These are phyloP conservation scores for Aspergillus hortae DNA, from an alignment of 2,329 filamentous ascomycete species.

Conservation along the genomic window DNA sequence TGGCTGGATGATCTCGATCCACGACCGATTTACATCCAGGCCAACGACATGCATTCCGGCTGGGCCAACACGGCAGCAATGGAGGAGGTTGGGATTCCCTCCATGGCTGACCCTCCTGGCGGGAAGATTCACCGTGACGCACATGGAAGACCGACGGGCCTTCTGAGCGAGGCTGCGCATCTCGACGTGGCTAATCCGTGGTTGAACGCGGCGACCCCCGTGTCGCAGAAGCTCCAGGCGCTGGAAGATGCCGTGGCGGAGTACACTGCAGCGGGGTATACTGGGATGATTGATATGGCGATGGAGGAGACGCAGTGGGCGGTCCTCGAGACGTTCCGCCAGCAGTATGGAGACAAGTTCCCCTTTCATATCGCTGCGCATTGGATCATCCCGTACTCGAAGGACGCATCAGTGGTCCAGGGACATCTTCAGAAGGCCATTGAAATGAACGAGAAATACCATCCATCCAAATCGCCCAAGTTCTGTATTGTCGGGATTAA, in stretches of 20 bases:
- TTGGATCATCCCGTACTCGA: conserved; percentile 46
- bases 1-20: conserved; percentile 49
- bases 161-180: conserved; percentile 47
- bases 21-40: conserved; percentile 48
- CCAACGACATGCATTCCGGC: conserved; percentile 50
- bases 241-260: conserved; percentile 40
- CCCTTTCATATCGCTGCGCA: conserved; percentile 47
- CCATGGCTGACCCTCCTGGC: conserved; percentile 42
- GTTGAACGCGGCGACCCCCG: conserved; percentile 40
- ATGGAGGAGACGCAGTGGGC: conserved; percentile 51
- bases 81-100: conserved; percentile 41
- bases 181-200: conserved; percentile 47
- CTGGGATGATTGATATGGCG: conserved; percentile 51
- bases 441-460: conserved; percentile 39
- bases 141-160: conserved; percentile 41
- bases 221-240: conserved; percentile 41
- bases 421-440: conserved; percentile 46
- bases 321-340: conserved; percentile 38
- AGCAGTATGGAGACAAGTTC: conserved; percentile 26
- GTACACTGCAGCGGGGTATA: conserved; percentile 47
- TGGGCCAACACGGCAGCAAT: conserved; percentile 51
- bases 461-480: conserved; percentile 36
- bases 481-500: conserved; percentile 49
- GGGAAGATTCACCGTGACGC: conserved; percentile 47
- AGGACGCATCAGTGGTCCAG: conserved; percentile 37